phyloP scores from a whole-genome alignment of 2,329 filamentous ascomycete species.

The Chaetomium sp. region DNA sequence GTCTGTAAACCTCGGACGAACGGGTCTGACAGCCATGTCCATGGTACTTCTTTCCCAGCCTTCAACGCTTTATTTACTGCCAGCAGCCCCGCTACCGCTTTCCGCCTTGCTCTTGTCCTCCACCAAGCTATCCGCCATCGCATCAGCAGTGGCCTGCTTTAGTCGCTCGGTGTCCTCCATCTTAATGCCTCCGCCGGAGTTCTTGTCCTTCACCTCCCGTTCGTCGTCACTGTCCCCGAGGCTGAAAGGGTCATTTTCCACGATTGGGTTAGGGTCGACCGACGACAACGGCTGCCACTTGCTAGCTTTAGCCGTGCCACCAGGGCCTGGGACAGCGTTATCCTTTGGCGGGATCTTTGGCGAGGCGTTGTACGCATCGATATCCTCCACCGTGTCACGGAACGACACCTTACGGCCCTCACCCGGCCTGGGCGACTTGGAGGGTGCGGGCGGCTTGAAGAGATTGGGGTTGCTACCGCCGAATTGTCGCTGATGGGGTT shows the following conservation, averaged over 20 bases:
- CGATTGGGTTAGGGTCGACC: constrained; percentile 76
- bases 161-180: constrained; percentile 53
- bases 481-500: constrained; percentile 46
- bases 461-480: constrained; percentile 63
- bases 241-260: constrained; percentile 93
- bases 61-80: background rate
- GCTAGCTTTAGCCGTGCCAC: constrained; percentile 61
- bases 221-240: constrained; percentile 94
- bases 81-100: constrained; percentile 3
- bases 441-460: constrained; percentile 61
- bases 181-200: constrained; percentile 44
- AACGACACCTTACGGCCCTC: constrained; percentile 51
- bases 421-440: constrained; percentile 43
- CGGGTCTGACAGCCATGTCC: too few species aligned
- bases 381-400: constrained; percentile 66
- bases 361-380: constrained; percentile 66
- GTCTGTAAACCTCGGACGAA: too few species aligned
- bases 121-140: constrained; percentile 51
- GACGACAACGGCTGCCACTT: constrained; percentile 95
- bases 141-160: constrained; percentile 59
- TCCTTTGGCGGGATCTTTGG: constrained; percentile 50
- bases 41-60: too few species aligned
- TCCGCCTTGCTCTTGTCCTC: constrained; percentile 30
- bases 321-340: constrained; percentile 31
- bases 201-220: constrained; percentile 66